Percentiles rank a stretch among this genome's conserved stretches.
phyloP scores from a whole-genome alignment of 2,329 filamentous ascomycete genomes.

The Diplodia scrobiculata region DNA sequence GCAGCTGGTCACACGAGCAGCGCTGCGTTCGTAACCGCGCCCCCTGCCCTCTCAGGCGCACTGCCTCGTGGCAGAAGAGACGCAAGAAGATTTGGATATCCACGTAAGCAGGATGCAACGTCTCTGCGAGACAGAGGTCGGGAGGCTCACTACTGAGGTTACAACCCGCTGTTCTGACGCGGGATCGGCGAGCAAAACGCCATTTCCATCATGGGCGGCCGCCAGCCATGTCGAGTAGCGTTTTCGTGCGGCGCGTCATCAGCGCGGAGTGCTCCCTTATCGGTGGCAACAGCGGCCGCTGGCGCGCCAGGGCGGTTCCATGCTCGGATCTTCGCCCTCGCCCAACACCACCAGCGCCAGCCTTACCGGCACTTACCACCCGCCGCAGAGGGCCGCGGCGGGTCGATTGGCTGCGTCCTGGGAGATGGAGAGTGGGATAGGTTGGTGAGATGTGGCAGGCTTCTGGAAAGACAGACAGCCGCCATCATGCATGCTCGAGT shows the following conservation, averaged over 20 bases:
- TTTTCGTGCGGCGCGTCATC: slow-evolving; percentile 15
- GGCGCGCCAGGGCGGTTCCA: slow-evolving; percentile 5
- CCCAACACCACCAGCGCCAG: slow-evolving; percentile 4
- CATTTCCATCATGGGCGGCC: slow-evolving; percentile 1
- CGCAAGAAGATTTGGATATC: background rate
- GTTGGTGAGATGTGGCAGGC: slow-evolving; percentile 16
- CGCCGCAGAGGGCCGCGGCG: background rate
- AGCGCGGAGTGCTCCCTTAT: slow-evolving; percentile 20
- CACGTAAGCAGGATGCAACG: no score
- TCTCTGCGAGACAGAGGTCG: background rate
- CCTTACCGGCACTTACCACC: background rate
- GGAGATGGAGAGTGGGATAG: slow-evolving; percentile 2
- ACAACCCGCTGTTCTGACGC: background rate
- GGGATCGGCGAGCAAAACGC: slow-evolving; percentile 9
- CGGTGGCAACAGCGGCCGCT: slow-evolving; percentile 4
- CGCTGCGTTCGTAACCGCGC: background rate
- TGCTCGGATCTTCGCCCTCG: slow-evolving; percentile 5
- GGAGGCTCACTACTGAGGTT: no score
- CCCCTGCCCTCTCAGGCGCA: no score
- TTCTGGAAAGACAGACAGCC: slow-evolving; percentile 7
- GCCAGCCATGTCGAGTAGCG: background rate
- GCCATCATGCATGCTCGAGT: background rate
- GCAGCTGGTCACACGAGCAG: slow-evolving; percentile 2
- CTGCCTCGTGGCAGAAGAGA: background rate
- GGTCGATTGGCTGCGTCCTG: background rate